These are phyloP conservation scores for Aspergillus brunneoviolaceus DNA, from an alignment of 2,329 filamentous ascomycete species.

Conservation along the genomic window DNA sequence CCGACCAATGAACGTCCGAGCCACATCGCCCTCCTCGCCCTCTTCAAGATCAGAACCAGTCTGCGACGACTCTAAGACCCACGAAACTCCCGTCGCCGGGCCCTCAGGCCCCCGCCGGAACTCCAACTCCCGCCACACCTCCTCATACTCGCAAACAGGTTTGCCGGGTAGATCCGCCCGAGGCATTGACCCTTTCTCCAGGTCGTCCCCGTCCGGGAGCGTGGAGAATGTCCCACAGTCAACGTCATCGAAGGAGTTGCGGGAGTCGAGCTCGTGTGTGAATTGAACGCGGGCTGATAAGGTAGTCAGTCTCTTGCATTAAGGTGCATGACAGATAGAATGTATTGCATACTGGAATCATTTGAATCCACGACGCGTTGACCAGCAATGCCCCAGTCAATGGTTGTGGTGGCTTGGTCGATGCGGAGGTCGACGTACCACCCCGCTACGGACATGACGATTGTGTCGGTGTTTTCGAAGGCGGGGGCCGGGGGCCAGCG, in stretches of 20 bases:
- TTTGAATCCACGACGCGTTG: slow-evolving; percentile 38
- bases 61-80: slow-evolving; percentile 32
- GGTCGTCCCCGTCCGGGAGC: slow-evolving; percentile 42
- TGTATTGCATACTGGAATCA: slow-evolving; percentile 33
- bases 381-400: slow-evolving; percentile 49
- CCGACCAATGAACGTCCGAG: slow-evolving; percentile 31
- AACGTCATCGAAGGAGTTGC: slow-evolving; percentile 31
- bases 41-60: slow-evolving; percentile 9
- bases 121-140: slow-evolving; percentile 60
- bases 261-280: slow-evolving; percentile 42
- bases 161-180: slow-evolving; percentile 34
- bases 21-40: slow-evolving; percentile 20
- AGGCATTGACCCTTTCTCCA: slow-evolving; percentile 43
- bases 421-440: slow-evolving; percentile 48
- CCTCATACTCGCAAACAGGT: slow-evolving; percentile 57
- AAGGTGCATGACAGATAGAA: no score
- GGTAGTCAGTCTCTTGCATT: neutral
- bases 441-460: slow-evolving; percentile 43
- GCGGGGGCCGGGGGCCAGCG: slow-evolving; percentile 44
- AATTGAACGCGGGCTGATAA: slow-evolving; percentile 36
- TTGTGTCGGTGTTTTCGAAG: slow-evolving; percentile 46
- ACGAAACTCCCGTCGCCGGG: slow-evolving; percentile 22
- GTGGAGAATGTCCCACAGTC: slow-evolving; percentile 40
- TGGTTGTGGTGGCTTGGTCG: slow-evolving; percentile 31
- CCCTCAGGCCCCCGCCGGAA: slow-evolving; percentile 33